Evolutionary conservation across 148 eudicot species (phyloP).

Genomic region (Silene latifolia): DNA sequence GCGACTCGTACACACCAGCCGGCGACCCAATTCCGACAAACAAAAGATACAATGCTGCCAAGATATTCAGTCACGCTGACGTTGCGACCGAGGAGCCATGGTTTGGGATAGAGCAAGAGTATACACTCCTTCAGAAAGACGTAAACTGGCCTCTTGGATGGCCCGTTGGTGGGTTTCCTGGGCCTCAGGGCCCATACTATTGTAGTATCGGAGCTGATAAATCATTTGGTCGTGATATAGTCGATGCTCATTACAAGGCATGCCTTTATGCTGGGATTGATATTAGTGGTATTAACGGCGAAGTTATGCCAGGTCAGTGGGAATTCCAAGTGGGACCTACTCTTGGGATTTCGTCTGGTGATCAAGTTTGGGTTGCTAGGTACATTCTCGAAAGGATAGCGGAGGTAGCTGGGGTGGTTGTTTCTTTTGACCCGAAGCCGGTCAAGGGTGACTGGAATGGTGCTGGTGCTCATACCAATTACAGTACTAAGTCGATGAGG

Average conservation of each 20-base stretch:
- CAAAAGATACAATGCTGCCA: constrained; percentile 45
- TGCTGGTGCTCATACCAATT: constrained; percentile 71
- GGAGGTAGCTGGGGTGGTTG: constrained; percentile 42
- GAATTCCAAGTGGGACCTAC: constrained; percentile 57
- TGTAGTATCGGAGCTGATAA: constrained; percentile 60
- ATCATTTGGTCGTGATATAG: constrained; percentile 51
- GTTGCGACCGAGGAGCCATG: constrained; percentile 51
- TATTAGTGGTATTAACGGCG: constrained; percentile 54
- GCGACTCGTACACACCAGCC: constrained; percentile 57
- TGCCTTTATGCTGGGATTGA: constrained; percentile 51
- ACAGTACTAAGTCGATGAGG: constrained; percentile 52
- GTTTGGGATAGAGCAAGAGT: constrained; percentile 63
- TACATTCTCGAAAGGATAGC: constrained; percentile 55
- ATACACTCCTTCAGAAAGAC: constrained; percentile 54
- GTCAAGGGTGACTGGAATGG: constrained; percentile 70
- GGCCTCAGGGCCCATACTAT: constrained; percentile 42
- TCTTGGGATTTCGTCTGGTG: constrained; percentile 52
- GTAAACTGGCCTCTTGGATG: constrained; percentile 60
- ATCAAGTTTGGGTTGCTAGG: constrained; percentile 57
- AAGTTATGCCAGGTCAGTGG: constrained; percentile 74
- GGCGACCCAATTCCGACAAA: constrained; percentile 60
- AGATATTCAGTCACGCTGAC: constrained; percentile 50
- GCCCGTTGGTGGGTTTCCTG: constrained; percentile 57
- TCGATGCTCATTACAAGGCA: constrained; percentile 56
- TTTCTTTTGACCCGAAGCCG: constrained; percentile 50